Base-by-base conservation (phyloP, 306 rosid genomes). In the Adenanthera pavonina region DNA sequence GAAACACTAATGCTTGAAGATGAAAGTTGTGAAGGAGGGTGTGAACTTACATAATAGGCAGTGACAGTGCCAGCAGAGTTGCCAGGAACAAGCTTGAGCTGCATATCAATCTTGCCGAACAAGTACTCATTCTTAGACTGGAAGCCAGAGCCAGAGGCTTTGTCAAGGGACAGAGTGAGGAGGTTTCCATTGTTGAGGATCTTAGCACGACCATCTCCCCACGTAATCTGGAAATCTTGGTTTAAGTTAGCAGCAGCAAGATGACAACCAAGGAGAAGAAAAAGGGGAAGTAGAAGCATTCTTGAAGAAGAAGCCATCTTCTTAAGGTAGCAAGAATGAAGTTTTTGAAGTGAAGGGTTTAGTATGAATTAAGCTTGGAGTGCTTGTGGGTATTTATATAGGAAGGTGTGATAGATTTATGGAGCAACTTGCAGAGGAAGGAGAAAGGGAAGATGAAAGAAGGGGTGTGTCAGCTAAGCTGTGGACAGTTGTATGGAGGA, bases 101-200 rank as follows among this genome's bases (percentile, higher is more conserved):
- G 88, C 88, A 85, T 85, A 2, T 85, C 88, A 15, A 81, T 72
- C 17, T 73, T 66, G 6, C 85, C 88, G 41, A 81, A 91, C 0
- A 91, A 78, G 65, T 88, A 91, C 72, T 86, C 80, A 2, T 75
- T 82, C 4, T 82, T 89, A 11, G 96, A 91, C 17, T 78, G 89
- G 10, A 91, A 89, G 0, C 91, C 92, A 0, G 96, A 91, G 80
- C 93, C 96, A 48, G 93, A 89, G 67, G 83, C 54, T 72, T 68
- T 76, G 89, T 91, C 93, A 3, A 91, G 88, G 0, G 90, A 72
- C 12, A 91, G 86, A 33, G 90, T 84, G 2, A 84, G 83, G 38
- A 84, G 69, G 0, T 84, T 38, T 1, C 77, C 83, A 48, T 82
- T 80, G 74, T 82, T 46, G 10, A 80, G 72, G 15, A 86, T 82